phyloP scores from a whole-genome alignment of 495 filamentous ascomycete genomes.

The Penicillium manginii region DNA sequence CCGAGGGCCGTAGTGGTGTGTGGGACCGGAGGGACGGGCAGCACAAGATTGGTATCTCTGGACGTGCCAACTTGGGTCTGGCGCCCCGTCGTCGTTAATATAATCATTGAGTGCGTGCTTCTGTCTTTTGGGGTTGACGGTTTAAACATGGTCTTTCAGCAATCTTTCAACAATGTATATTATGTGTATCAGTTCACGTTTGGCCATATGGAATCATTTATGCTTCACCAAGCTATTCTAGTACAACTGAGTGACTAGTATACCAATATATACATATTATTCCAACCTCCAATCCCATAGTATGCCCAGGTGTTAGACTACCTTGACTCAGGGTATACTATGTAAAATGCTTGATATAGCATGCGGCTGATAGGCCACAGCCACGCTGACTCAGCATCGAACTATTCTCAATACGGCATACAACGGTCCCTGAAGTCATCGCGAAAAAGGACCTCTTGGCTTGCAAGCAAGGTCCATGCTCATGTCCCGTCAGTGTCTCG shows the following conservation, averaged over 20 bases:
- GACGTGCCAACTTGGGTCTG: slow-evolving; percentile 69
- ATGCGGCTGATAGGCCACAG: slow-evolving; percentile 10
- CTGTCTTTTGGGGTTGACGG: slow-evolving; percentile 7
- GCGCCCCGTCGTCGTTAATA: slow-evolving; percentile 26
- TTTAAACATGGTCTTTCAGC: slow-evolving; percentile 7
- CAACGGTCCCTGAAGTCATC: slow-evolving; percentile 25
- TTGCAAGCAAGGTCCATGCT: slow-evolving; percentile 6
- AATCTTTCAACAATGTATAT: slow-evolving; percentile 4
- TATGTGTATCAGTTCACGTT: background rate
- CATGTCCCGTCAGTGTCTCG: slow-evolving; percentile 9
- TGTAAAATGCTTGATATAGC: slow-evolving; percentile 15
- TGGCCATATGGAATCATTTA: background rate
- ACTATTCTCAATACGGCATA: slow-evolving; percentile 18
- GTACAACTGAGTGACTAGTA: background rate
- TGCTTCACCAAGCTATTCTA: background rate
- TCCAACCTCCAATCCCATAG: too few species aligned
- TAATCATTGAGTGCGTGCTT: slow-evolving; percentile 10
- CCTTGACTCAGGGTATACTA: too few species aligned
- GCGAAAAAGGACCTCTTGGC: slow-evolving; percentile 4
- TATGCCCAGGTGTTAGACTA: too few species aligned
- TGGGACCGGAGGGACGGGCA: slow-evolving; percentile 78
- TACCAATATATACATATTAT: background rate
- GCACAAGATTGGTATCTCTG: slow-evolving; percentile 73
- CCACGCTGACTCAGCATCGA: background rate
- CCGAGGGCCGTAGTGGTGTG: slow-evolving; percentile 79